Evolutionary conservation across 805 yeast genomes (phyloP).

Genomic region (Myxozyma melibiosi): DNA sequence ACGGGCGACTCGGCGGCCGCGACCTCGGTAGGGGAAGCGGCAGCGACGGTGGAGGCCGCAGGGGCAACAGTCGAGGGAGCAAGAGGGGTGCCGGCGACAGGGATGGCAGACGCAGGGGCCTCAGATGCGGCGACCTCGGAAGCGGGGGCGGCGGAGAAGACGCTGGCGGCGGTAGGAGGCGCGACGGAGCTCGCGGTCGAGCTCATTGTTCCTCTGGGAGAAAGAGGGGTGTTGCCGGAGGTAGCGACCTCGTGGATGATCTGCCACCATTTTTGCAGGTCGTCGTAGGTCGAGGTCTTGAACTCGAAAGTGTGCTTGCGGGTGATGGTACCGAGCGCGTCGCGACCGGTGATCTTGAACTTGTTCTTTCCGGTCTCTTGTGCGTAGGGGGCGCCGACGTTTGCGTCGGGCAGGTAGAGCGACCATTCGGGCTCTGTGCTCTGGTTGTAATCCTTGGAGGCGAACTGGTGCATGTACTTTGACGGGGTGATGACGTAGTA

Average conservation of each 20-base stretch:
- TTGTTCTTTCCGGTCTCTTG: conserved; percentile 45
- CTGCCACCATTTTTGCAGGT: conserved; percentile 51
- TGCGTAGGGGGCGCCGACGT: conserved; percentile 43
- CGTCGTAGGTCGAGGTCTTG: conserved; percentile 50
- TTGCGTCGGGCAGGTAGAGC: conserved; percentile 52
- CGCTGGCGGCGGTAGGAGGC: conserved; percentile 2
- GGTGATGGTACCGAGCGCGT: conserved; percentile 39
- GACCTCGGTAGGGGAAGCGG: background rate
- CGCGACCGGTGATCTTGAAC: conserved; percentile 51
- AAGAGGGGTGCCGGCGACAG: conserved; percentile 9
- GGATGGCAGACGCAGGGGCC: conserved; percentile 1
- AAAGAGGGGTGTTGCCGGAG: conserved; percentile 12
- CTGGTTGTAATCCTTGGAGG: conserved; percentile 46
- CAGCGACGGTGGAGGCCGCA: conserved; percentile 4
- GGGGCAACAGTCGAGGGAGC: background rate
- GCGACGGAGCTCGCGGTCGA: conserved; percentile 4
- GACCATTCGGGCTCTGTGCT: conserved; percentile 53
- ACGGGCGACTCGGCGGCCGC: conserved; percentile 5
- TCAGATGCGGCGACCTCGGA: background rate
- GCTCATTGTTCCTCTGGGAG: conserved; percentile 11
- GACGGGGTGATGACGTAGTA: conserved; percentile 53
- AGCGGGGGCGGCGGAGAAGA: background rate
- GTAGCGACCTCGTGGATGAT: conserved; percentile 38
- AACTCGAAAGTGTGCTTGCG: conserved; percentile 46
- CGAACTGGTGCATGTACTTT: conserved; percentile 51